phyloP scores from a whole-genome alignment of 192 early-diverging fungal genomes.

The Coemansia sp. region DNA sequence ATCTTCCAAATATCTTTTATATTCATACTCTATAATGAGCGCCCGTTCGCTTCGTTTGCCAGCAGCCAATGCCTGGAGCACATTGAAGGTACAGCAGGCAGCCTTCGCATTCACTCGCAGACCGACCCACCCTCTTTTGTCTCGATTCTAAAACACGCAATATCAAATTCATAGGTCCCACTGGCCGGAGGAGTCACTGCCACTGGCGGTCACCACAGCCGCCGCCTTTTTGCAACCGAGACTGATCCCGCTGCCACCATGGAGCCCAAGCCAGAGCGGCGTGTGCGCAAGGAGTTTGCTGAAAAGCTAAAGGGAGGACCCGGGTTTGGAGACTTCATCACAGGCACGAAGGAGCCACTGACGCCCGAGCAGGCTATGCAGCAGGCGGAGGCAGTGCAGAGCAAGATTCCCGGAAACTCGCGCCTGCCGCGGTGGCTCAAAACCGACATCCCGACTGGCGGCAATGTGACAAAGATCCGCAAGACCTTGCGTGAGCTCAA shows the following conservation, averaged over 20 bases:
- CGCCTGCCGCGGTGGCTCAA: conserved; percentile 93
- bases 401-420: conserved; percentile 13
- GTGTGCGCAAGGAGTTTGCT: conserved; percentile 50
- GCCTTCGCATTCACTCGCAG: not conserved
- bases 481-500: conserved; percentile 92
- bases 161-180: not conserved
- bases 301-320: conserved; percentile 56
- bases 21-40: not conserved
- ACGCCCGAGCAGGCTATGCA: conserved; percentile 38
- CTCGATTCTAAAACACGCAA: not conserved
- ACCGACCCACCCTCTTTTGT: not conserved
- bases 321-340: conserved; percentile 57
- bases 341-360: conserved; percentile 23
- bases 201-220: not conserved
- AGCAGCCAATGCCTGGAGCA: not conserved
- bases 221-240: conserved; percentile 39
- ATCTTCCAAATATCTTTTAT: not conserved
- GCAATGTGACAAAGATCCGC: conserved; percentile 81
- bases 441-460: conserved; percentile 84
- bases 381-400: conserved; percentile 17
- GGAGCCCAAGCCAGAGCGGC: conserved; percentile 18
- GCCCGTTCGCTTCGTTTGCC: not conserved
- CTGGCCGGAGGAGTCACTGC: not conserved
- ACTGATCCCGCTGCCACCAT: conserved; percentile 3
- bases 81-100: conserved; percentile 9